Evolutionary conservation across 106 monocot genomes (phyloP), one percentile per base, ranked within the genome.

Genomic region (Dendrobium officinale): DNA sequence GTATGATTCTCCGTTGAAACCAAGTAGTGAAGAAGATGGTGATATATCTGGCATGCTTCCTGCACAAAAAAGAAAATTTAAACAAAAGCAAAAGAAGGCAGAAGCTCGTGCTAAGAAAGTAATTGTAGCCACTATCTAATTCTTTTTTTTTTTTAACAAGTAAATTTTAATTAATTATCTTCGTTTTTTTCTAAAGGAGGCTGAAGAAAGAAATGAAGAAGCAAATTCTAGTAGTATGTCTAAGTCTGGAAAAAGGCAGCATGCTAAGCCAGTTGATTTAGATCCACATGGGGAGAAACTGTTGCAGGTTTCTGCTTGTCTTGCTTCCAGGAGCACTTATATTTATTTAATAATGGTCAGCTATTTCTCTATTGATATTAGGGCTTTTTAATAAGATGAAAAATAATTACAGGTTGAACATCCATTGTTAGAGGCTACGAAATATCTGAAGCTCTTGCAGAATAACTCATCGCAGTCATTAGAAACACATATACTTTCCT

Each of bases 41-140:
- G 92, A 90, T 75, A 81, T 91, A 85, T 87, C 92, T 78, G 92
- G 90, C 74, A 42, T 92, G 77, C 88, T 81, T 70, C 88, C 98
- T 79, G 82, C 94, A 33, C 98, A 98, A 67, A 98, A 89, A 76
- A 94, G 89, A 86, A 98, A 98, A 85, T 55, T 94, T 72, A 92
- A 87, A 75, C 98, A 98, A 87, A 98, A 95, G 37, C 94, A 95
- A 68, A 94, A 87, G 77, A 98, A 98, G 79, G 92, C 91, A n/a
- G 98, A 95, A 81, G 98, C 98, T 81, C 98, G 92, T 79, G 91
- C 91, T 27, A 98, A 95, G 81, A 95, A 91, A 81, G 98, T 92
- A 87, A 79, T 80, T 16, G 9, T 72, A 43, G 17, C 42, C 47
- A 33, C 74, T 33, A 5, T 75, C 24, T 73, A 18, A 20, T 26